A percentile compares a stretch with the other conserved stretches of the same genome.
Conservation (phyloP, 208 protist species). For the Leishmania mexicana region DNA sequence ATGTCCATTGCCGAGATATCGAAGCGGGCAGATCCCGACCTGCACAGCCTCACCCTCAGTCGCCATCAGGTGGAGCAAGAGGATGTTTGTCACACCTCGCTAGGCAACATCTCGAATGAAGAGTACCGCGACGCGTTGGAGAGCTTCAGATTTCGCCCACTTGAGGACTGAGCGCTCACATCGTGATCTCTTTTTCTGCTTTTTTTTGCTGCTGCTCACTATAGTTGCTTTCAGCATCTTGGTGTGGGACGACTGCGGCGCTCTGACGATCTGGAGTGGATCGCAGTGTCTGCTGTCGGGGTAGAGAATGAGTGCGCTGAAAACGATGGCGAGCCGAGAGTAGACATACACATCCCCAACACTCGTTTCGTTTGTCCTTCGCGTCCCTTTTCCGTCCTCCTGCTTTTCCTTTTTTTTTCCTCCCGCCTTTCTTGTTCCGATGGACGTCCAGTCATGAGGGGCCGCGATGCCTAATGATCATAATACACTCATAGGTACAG, state of each 20-base stretch:
- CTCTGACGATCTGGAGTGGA: not conserved
- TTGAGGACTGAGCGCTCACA: slow-evolving; percentile 6
- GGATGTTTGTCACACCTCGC: slow-evolving; percentile 17
- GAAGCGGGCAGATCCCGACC: slow-evolving; percentile 34
- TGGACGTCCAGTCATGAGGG: not conserved
- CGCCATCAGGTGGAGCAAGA: slow-evolving; percentile 67
- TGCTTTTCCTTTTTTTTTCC: not conserved
- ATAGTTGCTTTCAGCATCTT: not conserved
- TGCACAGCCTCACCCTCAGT: slow-evolving; percentile 79
- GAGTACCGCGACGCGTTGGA: slow-evolving; percentile 46
- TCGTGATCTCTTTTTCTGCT: not conserved
- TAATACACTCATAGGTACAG: not conserved
- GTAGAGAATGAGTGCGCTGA: not conserved
- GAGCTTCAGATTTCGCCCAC: slow-evolving; percentile 50
- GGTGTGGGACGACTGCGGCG: not conserved
- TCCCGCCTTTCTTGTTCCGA: not conserved
- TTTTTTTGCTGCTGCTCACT: not conserved
- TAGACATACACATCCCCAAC: not conserved
- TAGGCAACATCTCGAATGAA: slow-evolving; percentile 38
- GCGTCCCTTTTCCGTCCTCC: not conserved
- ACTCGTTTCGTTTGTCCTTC: not conserved
- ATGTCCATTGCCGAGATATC: slow-evolving; percentile 47
- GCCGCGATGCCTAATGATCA: not conserved
- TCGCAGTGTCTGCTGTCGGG: not conserved
- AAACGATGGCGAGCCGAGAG: not conserved